phyloP scores from a whole-genome alignment of 108 stramenopile genomes.

The Parietichytrium sp. region DNA sequence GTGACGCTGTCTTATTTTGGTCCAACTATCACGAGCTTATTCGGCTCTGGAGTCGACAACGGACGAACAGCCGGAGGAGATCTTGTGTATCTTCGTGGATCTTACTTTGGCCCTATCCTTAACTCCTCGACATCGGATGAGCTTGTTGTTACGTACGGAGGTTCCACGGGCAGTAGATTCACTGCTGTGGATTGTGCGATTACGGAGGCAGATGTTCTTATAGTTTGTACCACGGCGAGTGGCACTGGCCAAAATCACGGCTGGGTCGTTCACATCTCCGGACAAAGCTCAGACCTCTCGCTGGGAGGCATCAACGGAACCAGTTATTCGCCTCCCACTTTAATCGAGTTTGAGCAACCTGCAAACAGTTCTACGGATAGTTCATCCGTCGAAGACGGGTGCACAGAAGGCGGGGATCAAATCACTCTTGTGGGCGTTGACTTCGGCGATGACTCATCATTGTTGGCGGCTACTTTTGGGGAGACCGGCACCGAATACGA shows the following conservation, averaged over 20 bases:
- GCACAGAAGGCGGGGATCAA: neutral
- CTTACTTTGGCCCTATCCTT: neutral
- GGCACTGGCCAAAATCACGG: neutral
- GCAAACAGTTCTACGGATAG: neutral
- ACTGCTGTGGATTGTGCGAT: neutral
- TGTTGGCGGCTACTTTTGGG: neutral
- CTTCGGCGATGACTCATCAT: neutral
- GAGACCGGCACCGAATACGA: slow-evolving; percentile 1
- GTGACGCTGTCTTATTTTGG: neutral
- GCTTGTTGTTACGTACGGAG: neutral
- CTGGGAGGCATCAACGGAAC: neutral
- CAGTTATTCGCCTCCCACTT: neutral
- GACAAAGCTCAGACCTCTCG: neutral
- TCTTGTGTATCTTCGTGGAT: neutral
- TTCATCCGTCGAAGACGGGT: too few species aligned
- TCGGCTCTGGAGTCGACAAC: neutral
- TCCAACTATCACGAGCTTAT: neutral
- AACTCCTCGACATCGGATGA: neutral
- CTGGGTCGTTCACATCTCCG: neutral
- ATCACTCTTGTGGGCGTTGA: neutral
- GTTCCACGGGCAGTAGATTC: neutral
- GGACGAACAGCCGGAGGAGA: neutral
- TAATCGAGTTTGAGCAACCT: neutral
- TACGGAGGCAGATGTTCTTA: neutral
- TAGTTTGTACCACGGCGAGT: neutral